A percentile compares a stretch with the other conserved stretches of the same genome.
phyloP scores from a whole-genome alignment of 1,284 basidiomycete species.

The Fomitopsis betulina region DNA sequence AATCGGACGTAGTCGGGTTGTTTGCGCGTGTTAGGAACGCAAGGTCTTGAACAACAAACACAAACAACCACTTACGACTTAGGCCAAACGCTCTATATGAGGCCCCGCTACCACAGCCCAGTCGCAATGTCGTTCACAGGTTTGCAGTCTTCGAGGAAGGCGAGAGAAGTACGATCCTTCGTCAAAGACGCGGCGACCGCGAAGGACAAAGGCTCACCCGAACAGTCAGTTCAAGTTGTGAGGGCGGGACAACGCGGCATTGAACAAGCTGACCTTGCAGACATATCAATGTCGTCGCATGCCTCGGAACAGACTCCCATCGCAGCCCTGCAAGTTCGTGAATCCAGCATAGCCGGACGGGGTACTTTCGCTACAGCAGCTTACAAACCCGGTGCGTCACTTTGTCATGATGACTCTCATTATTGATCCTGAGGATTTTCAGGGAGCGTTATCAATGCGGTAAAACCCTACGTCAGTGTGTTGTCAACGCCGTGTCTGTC shows the following conservation, averaged over 20 bases:
- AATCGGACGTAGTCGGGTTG: too few relatives aligned
- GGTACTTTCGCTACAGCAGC: conserved; percentile 29
- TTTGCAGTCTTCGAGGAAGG: conserved; percentile 21
- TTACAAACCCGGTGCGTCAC: conserved; percentile 34
- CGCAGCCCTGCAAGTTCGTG: conserved; percentile 8
- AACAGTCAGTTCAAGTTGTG: neutral
- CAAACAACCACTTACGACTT: neutral
- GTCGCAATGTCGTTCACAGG: conserved; percentile 31
- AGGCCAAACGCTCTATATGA: too few relatives aligned
- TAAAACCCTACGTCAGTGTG: conserved; percentile 57
- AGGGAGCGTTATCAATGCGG: conserved; percentile 59
- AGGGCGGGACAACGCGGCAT: too few relatives aligned
- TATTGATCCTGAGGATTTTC: neutral
- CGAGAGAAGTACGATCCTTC: conserved; percentile 25
- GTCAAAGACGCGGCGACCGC: conserved; percentile 10
- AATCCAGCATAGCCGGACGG: neutral
- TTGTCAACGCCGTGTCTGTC: conserved; percentile 64
- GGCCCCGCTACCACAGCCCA: neutral
- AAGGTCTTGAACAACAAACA: neutral
- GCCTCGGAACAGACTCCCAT: neutral
- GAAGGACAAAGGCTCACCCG: neutral
- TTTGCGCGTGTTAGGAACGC: neutral
- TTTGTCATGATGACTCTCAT: neutral
- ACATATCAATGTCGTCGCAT: too few relatives aligned
- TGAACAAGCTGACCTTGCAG: too few relatives aligned